Evolutionary conservation across 768 basidiomycete genomes (phyloP), one percentile per base, ranked within the genome.

Genomic region (Lactarius hengduanensis): DNA sequence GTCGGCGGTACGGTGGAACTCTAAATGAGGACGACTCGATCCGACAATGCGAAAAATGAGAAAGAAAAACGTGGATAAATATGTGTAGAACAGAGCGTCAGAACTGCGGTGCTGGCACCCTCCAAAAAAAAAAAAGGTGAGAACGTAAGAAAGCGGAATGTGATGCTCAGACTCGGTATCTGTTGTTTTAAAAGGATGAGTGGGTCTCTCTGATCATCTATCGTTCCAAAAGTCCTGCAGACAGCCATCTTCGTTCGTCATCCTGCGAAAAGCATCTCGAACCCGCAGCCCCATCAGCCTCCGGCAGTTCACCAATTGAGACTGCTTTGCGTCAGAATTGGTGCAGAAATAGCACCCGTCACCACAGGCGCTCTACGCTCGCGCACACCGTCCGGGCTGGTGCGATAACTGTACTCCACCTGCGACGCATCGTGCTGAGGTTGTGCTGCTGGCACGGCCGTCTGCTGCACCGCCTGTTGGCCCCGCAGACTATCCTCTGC

Each of bases 301-400:
- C 28, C 36, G n/a, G 11, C 50, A 4, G 50, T 22, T 80, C 80
- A 94, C 91, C 91, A 94, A 75, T 92, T 90, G 86, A 93, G 86
- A 71, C 86, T 93, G 77, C 88, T 94, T 78, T 91, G 89, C 73
- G 84, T 80, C 77, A 94, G 73, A 67, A 92, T 83, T 26, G 92
- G 92, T 59, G 89, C 84, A 3, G 87, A 89, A 67, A 94, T 93
- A 43, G 85, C 78, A 22, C 76, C 81, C n/a, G 89, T 82, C 32
- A 81, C 73, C 47, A 90, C 81, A 11, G 66, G 66, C 65, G 81
- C 79, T 71, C 86, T 79, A 57, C 90, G 81, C 78, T 89, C 84
- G 63, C 80, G 82, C 81, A 84, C 82, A 70, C 68, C 63, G 36
- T 74, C 74, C n/a, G 68, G 72, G 32, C 64, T 76, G 20, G 69